phyloP scores from a whole-genome alignment of 768 basidiomycete species.

The Xanthoconium stramineum region DNA sequence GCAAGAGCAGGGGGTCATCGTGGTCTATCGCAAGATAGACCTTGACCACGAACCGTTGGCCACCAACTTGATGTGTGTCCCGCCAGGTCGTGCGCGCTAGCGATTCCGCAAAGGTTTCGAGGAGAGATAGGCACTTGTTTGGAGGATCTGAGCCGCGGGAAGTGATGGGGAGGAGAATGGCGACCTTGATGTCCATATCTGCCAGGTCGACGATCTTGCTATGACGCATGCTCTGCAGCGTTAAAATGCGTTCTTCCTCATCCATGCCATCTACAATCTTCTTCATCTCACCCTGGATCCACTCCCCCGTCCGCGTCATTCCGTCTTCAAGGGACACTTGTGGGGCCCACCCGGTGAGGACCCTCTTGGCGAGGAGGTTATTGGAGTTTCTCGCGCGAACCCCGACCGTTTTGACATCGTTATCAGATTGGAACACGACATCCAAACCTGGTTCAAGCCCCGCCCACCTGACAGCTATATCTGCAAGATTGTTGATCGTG shows the following conservation, averaged over 20 bases:
- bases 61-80: slow-evolving; percentile 35
- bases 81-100: slow-evolving; percentile 45
- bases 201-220: slow-evolving; percentile 42
- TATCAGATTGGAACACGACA: slow-evolving; percentile 29
- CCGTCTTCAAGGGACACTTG: slow-evolving; percentile 41
- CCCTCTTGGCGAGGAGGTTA: slow-evolving; percentile 35
- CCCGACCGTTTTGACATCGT: slow-evolving; percentile 37
- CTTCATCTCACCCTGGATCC: slow-evolving; percentile 44
- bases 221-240: slow-evolving; percentile 23
- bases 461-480: slow-evolving; percentile 35
- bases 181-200: slow-evolving; percentile 39
- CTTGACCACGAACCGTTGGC: slow-evolving; percentile 33
- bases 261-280: slow-evolving; percentile 8
- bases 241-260: slow-evolving; percentile 5
- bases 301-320: slow-evolving; percentile 43
- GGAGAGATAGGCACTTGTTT: slow-evolving; percentile 39
- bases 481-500: slow-evolving; percentile 41
- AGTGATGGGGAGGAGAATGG: slow-evolving; percentile 56
- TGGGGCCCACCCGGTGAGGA: slow-evolving; percentile 43
- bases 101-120: slow-evolving; percentile 42
- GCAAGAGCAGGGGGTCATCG: slow-evolving; percentile 42
- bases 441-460: slow-evolving; percentile 25
- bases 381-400: slow-evolving; percentile 52
- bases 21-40: slow-evolving; percentile 54
- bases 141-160: slow-evolving; percentile 41